Conservation (phyloP, 163 green algal species). For the Coccomyxa subellipsoidea region DNA sequence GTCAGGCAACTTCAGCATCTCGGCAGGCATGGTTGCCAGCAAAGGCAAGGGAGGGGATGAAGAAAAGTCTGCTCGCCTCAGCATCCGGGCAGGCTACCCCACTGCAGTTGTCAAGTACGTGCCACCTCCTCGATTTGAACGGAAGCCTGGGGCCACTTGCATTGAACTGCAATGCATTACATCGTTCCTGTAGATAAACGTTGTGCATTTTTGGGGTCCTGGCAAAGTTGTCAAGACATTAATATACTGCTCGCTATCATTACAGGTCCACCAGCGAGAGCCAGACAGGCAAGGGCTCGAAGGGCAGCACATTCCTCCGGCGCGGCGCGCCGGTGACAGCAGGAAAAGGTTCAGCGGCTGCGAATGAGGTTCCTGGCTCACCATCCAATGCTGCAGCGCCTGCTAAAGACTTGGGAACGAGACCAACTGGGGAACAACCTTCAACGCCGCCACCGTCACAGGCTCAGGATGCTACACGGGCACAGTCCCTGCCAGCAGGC, state of each 20-base stretch:
- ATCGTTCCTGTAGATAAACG: too few relatives aligned
- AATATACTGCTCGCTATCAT: background rate
- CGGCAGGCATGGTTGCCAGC: background rate
- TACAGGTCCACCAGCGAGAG: background rate
- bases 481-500: background rate
- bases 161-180: too few relatives aligned
- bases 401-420: background rate
- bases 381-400: background rate
- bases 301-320: background rate
- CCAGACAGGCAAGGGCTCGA: background rate
- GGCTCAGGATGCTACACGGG: background rate
- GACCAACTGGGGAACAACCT: background rate
- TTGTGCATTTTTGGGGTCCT: too few relatives aligned
- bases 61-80: constrained; percentile 13
- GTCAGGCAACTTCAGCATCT: constrained; percentile 31
- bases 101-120: background rate
- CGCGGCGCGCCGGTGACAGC: background rate
- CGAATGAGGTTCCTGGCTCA: background rate
- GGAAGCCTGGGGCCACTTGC: too few relatives aligned
- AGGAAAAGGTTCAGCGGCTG: background rate
- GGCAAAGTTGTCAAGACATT: too few relatives aligned
- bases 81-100: constrained; percentile 5
- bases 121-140: background rate
- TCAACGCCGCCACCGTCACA: background rate
- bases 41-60: background rate